Percentiles rank a stretch among this genome's conserved stretches.
These are phyloP conservation scores for Tanozyma kutaoensis DNA, from an alignment of 805 yeast genomes.

Conservation along the genomic window DNA sequence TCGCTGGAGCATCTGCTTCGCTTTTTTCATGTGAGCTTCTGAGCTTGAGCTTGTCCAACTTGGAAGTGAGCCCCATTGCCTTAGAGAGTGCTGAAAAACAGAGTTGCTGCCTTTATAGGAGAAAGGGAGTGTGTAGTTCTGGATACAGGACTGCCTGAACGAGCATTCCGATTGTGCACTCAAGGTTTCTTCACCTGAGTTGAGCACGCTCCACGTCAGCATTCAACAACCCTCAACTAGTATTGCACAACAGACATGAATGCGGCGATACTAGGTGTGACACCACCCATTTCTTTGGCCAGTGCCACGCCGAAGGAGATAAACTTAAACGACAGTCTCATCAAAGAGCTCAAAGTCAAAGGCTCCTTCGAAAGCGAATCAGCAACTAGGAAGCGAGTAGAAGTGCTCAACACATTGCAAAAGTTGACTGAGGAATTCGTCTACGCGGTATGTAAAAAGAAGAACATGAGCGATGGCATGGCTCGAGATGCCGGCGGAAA, in stretches of 20 bases:
- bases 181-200: too few species aligned
- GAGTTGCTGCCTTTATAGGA: too few species aligned
- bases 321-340: constrained; percentile 57
- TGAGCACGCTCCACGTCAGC: too few species aligned
- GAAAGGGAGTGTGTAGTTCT: too few species aligned
- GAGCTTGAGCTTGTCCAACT: constrained; percentile 11
- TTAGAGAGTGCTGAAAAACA: background rate
- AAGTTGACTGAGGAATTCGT: constrained; percentile 72
- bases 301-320: constrained; percentile 78
- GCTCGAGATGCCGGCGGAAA: constrained; percentile 96
- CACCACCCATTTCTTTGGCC: constrained; percentile 74
- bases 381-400: constrained; percentile 71
- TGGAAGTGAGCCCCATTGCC: constrained; percentile 15
- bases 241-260: too few species aligned
- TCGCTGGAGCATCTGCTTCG: background rate
- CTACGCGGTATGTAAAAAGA: constrained; percentile 59
- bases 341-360: constrained; percentile 65
- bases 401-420: constrained; percentile 62
- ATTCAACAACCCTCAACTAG: too few species aligned
- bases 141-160: too few species aligned
- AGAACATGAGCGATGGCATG: constrained; percentile 96
- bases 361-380: constrained; percentile 84
- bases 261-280: constrained; percentile 34
- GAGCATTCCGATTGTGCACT: too few species aligned
- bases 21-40: background rate